phyloP scores from a whole-genome alignment of 305 asterid genomes.

The Rubia balearica region DNA sequence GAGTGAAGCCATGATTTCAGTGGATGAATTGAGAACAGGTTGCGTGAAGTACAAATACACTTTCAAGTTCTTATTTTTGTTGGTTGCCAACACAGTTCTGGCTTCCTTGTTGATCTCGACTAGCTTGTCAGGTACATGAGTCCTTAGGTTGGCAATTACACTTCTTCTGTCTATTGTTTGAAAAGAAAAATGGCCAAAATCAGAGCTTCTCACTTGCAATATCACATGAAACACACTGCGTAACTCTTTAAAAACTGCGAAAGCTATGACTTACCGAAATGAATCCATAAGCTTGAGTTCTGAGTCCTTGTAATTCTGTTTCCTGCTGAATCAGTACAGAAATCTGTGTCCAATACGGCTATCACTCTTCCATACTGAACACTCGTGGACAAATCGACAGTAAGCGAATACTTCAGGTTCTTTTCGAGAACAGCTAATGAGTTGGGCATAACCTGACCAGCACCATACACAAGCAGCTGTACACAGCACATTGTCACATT shows the following conservation, averaged over 20 bases:
- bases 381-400: conserved; percentile 43
- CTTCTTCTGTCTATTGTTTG: conserved; percentile 62
- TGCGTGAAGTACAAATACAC: conserved; percentile 66
- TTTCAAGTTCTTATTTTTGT: conserved; percentile 51
- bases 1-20: conserved; percentile 63
- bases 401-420: conserved; percentile 45
- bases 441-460: conserved; percentile 62
- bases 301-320: conserved; percentile 53
- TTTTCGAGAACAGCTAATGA: conserved; percentile 49
- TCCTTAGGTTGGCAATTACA: conserved; percentile 60
- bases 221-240: not conserved
- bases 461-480: conserved; percentile 90
- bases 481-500: conserved; percentile 4
- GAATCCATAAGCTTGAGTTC: conserved; percentile 62
- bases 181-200: conserved; percentile 17
- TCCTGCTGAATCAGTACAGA: conserved; percentile 78
- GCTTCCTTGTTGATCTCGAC: conserved; percentile 52
- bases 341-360: conserved; percentile 56
- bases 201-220: not conserved
- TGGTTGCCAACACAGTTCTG: conserved; percentile 73
- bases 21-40: conserved; percentile 72
- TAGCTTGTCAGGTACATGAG: conserved; percentile 68
- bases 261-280: conserved; percentile 55
- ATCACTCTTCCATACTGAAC: conserved; percentile 54
- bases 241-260: not conserved